Conservation (phyloP, 345 rosid species). For the Erodium maritimum region DNA sequence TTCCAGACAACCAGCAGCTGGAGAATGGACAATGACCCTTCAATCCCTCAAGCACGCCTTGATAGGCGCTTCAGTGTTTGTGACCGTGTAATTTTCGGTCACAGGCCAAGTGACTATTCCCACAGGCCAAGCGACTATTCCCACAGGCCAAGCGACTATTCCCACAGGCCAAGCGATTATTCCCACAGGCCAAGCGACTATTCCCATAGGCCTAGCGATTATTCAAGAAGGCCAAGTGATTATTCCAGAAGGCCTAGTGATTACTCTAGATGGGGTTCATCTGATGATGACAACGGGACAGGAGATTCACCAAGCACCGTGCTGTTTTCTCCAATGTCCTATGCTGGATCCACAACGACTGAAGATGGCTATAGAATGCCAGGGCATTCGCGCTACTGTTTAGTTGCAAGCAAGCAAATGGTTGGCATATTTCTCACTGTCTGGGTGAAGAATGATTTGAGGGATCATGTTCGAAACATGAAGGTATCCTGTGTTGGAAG, state of each 20-base stretch:
- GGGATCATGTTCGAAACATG: constrained; percentile 77
- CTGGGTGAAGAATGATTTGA: constrained; percentile 85
- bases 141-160: constrained; percentile 24
- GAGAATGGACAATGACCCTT: constrained; percentile 75
- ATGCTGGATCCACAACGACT: constrained; percentile 34
- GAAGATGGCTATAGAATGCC: constrained; percentile 57
- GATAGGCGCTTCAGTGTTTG: constrained; percentile 88
- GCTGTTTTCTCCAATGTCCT: constrained; percentile 63
- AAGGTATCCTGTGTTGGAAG: constrained; percentile 97
- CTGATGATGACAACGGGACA: constrained; percentile 82
- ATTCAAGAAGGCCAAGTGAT: constrained; percentile 62
- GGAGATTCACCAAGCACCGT: constrained; percentile 89
- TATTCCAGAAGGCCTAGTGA: constrained; percentile 78
- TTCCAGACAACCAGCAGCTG: constrained; percentile 80
- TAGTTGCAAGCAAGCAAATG: constrained; percentile 95
- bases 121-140: constrained; percentile 28
- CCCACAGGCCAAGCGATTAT: background rate
- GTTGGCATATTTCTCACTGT: constrained; percentile 89
- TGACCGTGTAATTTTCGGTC: constrained; percentile 75
- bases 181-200: constrained; percentile 16
- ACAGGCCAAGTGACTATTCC: constrained; percentile 44
- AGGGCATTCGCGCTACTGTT: constrained; percentile 71
- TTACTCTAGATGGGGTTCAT: constrained; percentile 82
- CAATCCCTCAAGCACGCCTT: constrained; percentile 47
- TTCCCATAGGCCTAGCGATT: constrained; percentile 52